Percentiles rank a stretch among this genome's conserved stretches.
phyloP scores from a whole-genome alignment of 257 asterid species.

The Lavandula angustifolia region DNA sequence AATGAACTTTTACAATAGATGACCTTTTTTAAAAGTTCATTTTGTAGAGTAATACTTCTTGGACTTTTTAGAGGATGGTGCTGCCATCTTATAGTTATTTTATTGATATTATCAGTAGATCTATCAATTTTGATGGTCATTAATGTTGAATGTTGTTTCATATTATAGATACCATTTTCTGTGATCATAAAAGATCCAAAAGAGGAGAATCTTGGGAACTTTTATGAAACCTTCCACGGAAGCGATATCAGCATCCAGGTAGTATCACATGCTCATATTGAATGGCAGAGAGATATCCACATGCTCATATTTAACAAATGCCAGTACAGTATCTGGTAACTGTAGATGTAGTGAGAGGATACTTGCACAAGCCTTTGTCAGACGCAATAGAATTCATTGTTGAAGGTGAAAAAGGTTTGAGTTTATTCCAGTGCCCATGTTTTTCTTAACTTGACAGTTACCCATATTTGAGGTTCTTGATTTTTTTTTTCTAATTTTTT shows the following conservation, averaged over 20 bases:
- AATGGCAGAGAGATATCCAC: constrained; percentile 26
- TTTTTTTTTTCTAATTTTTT: constrained; percentile 25
- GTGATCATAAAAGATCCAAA: constrained; percentile 56
- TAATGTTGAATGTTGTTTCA: constrained; percentile 15
- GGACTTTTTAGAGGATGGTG: neutral
- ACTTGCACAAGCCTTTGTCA: constrained; percentile 73
- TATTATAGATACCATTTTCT: constrained; percentile 70
- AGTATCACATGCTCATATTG: too few species aligned
- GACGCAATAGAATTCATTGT: constrained; percentile 69
- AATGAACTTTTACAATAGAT: too few species aligned
- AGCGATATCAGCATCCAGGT: constrained; percentile 81
- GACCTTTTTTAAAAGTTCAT: neutral
- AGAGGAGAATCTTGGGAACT: constrained; percentile 51
- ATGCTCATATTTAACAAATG: constrained; percentile 42
- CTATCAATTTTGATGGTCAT: neutral
- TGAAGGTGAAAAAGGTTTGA: constrained; percentile 64
- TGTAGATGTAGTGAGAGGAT: constrained; percentile 75
- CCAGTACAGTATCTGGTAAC: constrained; percentile 66
- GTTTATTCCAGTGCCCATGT: constrained; percentile 13
- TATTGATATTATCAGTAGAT: constrained; percentile 16
- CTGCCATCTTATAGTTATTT: neutral
- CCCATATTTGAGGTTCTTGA: constrained; percentile 30
- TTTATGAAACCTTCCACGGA: constrained; percentile 88
- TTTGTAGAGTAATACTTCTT: neutral
- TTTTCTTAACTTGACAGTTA: constrained; percentile 19